A percentile compares a stretch with the other conserved stretches of the same genome.
Evolutionary conservation across 805 yeast genomes (phyloP).

Genomic region (Saccharomyces mikatae): DNA sequence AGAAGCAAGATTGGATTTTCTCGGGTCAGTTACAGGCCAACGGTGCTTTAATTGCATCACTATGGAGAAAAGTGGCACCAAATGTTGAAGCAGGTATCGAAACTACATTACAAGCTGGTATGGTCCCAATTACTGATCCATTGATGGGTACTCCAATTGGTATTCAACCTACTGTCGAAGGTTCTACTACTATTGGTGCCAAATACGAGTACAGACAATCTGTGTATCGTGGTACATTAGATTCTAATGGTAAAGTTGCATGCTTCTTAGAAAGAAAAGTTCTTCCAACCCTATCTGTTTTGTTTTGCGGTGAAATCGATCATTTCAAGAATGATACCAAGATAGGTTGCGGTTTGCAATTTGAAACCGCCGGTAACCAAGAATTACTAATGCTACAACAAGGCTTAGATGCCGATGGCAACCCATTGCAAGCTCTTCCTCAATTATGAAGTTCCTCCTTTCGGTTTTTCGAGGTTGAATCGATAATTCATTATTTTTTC

Average conservation of each 20-base stretch:
- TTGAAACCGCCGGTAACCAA: slow-evolving; percentile 92
- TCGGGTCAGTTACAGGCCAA: slow-evolving; percentile 89
- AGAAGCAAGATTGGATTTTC: slow-evolving; percentile 75
- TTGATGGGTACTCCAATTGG: slow-evolving; percentile 75
- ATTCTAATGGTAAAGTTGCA: slow-evolving; percentile 82
- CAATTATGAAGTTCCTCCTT: slow-evolving; percentile 31
- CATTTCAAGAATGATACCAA: slow-evolving; percentile 71
- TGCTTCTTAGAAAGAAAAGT: slow-evolving; percentile 90
- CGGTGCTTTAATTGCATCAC: slow-evolving; percentile 81
- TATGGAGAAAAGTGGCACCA: slow-evolving; percentile 89
- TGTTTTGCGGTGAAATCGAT: slow-evolving; percentile 89
- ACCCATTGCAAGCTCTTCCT: slow-evolving; percentile 77
- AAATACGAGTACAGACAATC: slow-evolving; percentile 97
- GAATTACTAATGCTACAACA: slow-evolving; percentile 87
- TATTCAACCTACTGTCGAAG: slow-evolving; percentile 79
- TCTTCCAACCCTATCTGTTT: slow-evolving; percentile 79
- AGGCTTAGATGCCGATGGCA: slow-evolving; percentile 79
- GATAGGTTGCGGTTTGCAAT: slow-evolving; percentile 89
- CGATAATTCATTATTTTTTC: slow-evolving; percentile 1
- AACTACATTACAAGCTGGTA: slow-evolving; percentile 69
- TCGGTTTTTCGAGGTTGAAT: slow-evolving; percentile 2
- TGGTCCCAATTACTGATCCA: slow-evolving; percentile 66
- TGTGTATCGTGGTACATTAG: slow-evolving; percentile 89
- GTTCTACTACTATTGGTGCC: slow-evolving; percentile 89
- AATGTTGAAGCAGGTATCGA: slow-evolving; percentile 93